Conservation (phyloP, 2,329 filamentous ascomycete species). For the Magnaporthiopsis incrustans region DNA sequence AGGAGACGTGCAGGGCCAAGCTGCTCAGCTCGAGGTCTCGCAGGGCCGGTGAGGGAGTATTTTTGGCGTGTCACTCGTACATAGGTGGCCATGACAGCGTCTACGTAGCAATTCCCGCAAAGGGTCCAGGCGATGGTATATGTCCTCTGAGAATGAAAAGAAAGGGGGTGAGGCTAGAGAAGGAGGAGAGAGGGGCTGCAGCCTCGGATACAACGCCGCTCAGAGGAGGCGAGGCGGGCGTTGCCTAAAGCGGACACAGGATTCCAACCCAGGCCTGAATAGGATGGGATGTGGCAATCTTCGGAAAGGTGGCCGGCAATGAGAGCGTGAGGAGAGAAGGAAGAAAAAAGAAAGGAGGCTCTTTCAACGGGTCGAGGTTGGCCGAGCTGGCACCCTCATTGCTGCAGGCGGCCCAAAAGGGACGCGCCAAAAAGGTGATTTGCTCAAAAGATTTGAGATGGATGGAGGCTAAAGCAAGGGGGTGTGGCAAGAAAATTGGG, state of each 20-base stretch:
- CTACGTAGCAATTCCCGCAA: background rate
- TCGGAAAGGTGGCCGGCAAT: background rate
- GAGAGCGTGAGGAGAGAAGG: background rate
- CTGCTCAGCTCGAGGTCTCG: background rate
- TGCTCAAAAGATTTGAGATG: too few species aligned
- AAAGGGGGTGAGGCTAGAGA: background rate
- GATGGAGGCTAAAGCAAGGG: too few species aligned
- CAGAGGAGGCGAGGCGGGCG: background rate
- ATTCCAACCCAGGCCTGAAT: background rate
- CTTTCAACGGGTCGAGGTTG: background rate
- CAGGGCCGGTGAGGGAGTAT: background rate
- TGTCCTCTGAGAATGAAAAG: background rate
- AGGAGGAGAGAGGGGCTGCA: background rate
- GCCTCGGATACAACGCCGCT: background rate
- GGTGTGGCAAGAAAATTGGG: too few species aligned
- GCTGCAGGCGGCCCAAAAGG: background rate
- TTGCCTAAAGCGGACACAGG: background rate
- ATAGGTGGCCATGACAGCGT: too few species aligned
- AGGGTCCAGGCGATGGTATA: background rate
- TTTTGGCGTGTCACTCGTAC: background rate
- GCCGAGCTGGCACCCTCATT: background rate
- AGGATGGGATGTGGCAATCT: background rate
- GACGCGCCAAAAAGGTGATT: background rate
- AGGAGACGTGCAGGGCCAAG: background rate
- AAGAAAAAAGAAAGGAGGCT: background rate